phyloP scores from a whole-genome alignment of 2,329 filamentous ascomycete genomes.

The Colletotrichum graminicola region DNA sequence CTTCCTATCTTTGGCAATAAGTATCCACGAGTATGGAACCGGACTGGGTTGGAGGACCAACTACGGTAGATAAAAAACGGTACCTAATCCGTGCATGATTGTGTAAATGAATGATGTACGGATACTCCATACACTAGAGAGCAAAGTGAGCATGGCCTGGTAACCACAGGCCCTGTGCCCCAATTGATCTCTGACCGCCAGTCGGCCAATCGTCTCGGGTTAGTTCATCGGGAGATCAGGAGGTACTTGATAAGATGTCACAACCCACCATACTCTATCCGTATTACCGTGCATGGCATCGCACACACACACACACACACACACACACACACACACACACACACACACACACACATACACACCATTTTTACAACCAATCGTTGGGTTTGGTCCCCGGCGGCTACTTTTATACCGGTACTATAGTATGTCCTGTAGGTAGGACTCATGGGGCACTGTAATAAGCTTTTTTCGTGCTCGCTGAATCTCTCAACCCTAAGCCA shows the following conservation, averaged over 20 bases:
- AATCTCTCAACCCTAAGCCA: not conserved
- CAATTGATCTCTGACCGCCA: slow-evolving; percentile 30
- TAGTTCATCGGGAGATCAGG: slow-evolving; percentile 34
- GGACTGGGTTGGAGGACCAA: too few relatives aligned
- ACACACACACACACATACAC: slow-evolving; percentile 17
- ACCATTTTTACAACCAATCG: slow-evolving; percentile 10
- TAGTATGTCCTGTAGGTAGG: too few relatives aligned
- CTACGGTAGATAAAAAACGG: too few relatives aligned
- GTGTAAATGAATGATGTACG: too few relatives aligned
- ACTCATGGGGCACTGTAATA: slow-evolving; percentile 12
- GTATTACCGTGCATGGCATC: slow-evolving; percentile 24
- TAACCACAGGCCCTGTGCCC: not conserved
- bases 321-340: slow-evolving; percentile 18
- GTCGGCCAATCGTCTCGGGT: slow-evolving; percentile 28
- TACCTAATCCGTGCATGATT: too few relatives aligned
- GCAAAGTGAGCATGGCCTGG: too few relatives aligned
- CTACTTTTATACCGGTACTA: too few relatives aligned
- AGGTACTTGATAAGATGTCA: slow-evolving; percentile 42
- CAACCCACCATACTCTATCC: slow-evolving; percentile 19
- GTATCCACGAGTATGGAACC: too few relatives aligned
- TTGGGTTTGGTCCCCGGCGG: slow-evolving; percentile 6
- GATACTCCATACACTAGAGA: too few relatives aligned
- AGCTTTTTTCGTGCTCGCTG: not conserved
- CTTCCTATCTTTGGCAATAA: too few relatives aligned
- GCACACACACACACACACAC: slow-evolving; percentile 17